Conservation (phyloP, 2,329 filamentous ascomycete species). For the Calonectria ilicicola region DNA sequence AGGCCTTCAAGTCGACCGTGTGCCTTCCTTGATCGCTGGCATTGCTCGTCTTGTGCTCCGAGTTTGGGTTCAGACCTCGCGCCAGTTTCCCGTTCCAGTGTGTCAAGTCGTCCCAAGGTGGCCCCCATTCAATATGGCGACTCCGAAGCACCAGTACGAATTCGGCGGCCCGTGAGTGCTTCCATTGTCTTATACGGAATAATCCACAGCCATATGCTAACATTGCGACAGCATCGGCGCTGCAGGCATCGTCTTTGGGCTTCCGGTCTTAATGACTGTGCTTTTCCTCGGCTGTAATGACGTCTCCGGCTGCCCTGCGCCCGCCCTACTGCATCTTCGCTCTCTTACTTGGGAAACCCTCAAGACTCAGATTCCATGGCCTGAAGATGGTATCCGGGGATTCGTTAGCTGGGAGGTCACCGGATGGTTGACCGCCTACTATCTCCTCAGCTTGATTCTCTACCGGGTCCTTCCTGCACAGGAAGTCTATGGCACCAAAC, state of each 20-base stretch:
- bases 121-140: constrained; percentile 23
- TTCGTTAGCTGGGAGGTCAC: constrained; percentile 76
- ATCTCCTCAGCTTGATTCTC: constrained; percentile 77
- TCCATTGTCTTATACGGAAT: not conserved
- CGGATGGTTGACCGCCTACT: constrained; percentile 78
- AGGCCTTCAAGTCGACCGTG: not conserved
- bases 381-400: constrained; percentile 72
- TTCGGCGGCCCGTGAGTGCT: constrained; percentile 50
- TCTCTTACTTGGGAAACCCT: constrained; percentile 76
- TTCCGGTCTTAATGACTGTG: constrained; percentile 79
- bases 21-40: not conserved
- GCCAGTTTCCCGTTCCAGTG: not conserved
- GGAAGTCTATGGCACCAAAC: constrained; percentile 73
- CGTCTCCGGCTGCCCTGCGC: constrained; percentile 85
- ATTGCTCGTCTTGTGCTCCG: not conserved
- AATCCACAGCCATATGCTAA: not conserved
- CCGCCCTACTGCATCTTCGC: constrained; percentile 77
- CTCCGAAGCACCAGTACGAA: constrained; percentile 40
- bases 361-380: constrained; percentile 83
- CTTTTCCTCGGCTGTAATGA: constrained; percentile 90
- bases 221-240: constrained; percentile 74
- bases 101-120: not conserved
- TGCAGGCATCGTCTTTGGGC: constrained; percentile 78
- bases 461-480: constrained; percentile 80
- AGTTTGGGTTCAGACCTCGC: not conserved